Percentiles rank a stretch among this genome's conserved stretches.
Evolutionary conservation across 2,329 filamentous ascomycete genomes (phyloP).

Genomic region (Pezicula carpinea): DNA sequence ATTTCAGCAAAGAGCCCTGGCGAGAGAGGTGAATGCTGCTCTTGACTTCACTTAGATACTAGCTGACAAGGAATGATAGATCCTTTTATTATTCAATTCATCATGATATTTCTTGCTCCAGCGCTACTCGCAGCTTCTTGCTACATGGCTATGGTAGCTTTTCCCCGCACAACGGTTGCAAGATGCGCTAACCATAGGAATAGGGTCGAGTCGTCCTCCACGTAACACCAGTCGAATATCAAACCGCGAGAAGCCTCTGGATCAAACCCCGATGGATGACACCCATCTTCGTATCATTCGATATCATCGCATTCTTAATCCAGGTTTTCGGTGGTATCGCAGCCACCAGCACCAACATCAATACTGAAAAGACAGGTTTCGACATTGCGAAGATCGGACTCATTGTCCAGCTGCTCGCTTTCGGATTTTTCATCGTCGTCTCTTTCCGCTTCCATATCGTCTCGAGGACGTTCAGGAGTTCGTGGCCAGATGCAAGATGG

Average conservation of each 20-base stretch:
- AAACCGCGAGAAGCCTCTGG: slow-evolving; percentile 30
- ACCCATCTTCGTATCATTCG: slow-evolving; percentile 39
- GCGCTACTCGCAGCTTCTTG: slow-evolving; percentile 45
- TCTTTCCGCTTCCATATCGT: slow-evolving; percentile 35
- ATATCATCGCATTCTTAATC: slow-evolving; percentile 39
- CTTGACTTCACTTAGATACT: background rate
- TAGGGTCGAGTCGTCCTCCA: slow-evolving; percentile 36
- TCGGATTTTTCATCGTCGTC: slow-evolving; percentile 36
- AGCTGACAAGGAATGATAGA: background rate
- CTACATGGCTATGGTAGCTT: slow-evolving; percentile 36
- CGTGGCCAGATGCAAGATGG: slow-evolving; percentile 32
- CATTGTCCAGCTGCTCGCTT: slow-evolving; percentile 35
- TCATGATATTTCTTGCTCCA: slow-evolving; percentile 42
- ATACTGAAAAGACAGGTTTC: slow-evolving; percentile 33
- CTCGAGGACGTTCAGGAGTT: slow-evolving; percentile 17
- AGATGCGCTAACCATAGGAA: background rate
- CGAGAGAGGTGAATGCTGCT: no score
- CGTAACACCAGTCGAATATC: slow-evolving; percentile 30
- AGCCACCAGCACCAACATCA: slow-evolving; percentile 36
- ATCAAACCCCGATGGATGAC: slow-evolving; percentile 38
- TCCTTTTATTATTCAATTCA: slow-evolving; percentile 28
- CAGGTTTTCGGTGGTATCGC: slow-evolving; percentile 40
- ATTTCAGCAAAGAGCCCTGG: background rate
- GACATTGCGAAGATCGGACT: slow-evolving; percentile 38
- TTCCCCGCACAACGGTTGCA: slow-evolving; percentile 31